phyloP scores from a whole-genome alignment of 306 rosid species.

The Dryas alaskensis region DNA sequence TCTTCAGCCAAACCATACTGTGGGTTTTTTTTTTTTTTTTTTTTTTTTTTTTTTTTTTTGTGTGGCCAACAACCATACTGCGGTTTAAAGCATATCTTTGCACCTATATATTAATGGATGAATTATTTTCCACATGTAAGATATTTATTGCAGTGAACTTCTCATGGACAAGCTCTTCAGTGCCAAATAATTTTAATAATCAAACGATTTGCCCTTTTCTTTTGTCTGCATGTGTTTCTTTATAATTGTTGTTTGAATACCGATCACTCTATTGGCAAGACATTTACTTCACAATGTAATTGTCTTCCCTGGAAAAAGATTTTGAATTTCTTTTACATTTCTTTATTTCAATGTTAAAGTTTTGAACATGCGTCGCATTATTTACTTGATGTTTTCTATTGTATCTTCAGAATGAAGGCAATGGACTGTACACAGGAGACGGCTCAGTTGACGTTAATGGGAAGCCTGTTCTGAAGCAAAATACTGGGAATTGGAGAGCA shows the following conservation, averaged over 20 bases:
- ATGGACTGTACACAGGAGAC: conserved; percentile 43
- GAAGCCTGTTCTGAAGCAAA: conserved; percentile 41
- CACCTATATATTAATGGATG: not conserved
- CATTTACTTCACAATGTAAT: not conserved
- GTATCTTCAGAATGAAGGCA: conserved; percentile 32
- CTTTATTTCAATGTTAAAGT: not conserved
- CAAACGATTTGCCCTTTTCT: not conserved
- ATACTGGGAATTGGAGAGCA: conserved; percentile 61
- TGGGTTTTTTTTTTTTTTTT: not conserved
- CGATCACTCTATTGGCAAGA: not conserved
- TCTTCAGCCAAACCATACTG: not conserved
- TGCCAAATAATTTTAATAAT: not conserved
- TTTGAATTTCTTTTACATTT: not conserved
- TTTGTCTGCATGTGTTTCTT: not conserved
- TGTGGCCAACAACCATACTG: no score
- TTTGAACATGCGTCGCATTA: not conserved
- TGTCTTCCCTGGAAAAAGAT: not conserved
- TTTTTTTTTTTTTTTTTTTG: no score
- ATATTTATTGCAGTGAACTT: not conserved
- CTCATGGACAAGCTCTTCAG: not conserved
- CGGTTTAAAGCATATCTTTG: not conserved
- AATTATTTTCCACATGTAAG: not conserved
- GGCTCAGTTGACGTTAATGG: conserved; percentile 53
- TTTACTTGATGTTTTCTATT: not conserved
- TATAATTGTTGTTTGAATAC: not conserved